A percentile compares a stretch with the other conserved stretches of the same genome.
Evolutionary conservation across 345 rosid genomes (phyloP).

Genomic region (Schrenkiella parvula): DNA sequence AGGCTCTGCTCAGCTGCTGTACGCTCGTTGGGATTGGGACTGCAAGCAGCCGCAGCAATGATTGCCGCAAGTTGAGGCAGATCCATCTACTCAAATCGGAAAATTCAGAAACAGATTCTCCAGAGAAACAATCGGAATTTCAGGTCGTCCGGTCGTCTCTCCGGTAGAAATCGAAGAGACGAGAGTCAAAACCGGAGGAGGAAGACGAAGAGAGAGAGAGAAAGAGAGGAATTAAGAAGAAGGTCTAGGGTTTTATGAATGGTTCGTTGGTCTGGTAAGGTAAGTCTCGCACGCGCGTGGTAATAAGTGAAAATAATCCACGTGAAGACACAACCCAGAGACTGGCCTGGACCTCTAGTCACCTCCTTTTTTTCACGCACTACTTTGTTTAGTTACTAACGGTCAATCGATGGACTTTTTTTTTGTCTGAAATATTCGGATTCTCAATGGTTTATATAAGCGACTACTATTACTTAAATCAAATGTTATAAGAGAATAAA

Average conservation of each 20-base stretch:
- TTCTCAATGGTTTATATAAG: neutral
- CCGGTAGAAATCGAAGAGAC: constrained; percentile 32
- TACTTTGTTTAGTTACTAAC: neutral
- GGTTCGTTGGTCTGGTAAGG: constrained; percentile 25
- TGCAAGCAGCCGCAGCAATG: constrained; percentile 69
- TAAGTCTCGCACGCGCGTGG: constrained; percentile 23
- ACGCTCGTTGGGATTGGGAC: constrained; percentile 87
- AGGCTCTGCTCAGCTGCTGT: constrained; percentile 88
- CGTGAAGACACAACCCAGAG: constrained; percentile 24
- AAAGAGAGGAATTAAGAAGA: neutral
- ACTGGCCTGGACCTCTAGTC: constrained; percentile 14
- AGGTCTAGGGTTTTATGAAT: constrained; percentile 34
- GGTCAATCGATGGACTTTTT: neutral
- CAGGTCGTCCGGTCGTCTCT: constrained; percentile 13
- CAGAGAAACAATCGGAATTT: neutral
- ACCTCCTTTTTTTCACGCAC: neutral
- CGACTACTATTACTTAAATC: neutral
- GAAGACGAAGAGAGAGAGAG: neutral
- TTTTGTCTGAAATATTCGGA: no score
- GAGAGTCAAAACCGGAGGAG: constrained; percentile 13
- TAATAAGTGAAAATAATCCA: constrained; percentile 31
- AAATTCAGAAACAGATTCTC: neutral
- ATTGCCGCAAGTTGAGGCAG: constrained; percentile 62
- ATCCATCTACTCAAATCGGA: constrained; percentile 51
- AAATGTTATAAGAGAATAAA: no score